Evolutionary conservation across 768 basidiomycete genomes (phyloP).

Genomic region (Mrakia frigida): DNA sequence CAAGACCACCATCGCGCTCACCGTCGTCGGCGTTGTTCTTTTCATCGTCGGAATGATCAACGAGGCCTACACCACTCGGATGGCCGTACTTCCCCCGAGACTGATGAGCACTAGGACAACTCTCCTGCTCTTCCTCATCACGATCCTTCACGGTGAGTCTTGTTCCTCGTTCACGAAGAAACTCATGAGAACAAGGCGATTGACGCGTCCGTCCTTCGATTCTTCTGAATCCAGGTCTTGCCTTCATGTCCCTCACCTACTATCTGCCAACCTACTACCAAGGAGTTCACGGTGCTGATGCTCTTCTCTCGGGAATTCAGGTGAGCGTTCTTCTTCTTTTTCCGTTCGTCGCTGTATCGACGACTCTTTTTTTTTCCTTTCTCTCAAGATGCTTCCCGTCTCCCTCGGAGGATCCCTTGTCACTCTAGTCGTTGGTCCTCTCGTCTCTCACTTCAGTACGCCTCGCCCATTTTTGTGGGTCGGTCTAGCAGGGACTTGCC

Average conservation of each 20-base stretch:
- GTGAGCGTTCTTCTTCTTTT: not conserved
- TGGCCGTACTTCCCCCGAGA: constrained; percentile 45
- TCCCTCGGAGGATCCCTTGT: constrained; percentile 37
- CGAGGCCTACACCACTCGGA: constrained; percentile 41
- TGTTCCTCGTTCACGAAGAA: not conserved
- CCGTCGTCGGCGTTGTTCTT: constrained; percentile 34
- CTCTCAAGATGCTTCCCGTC: constrained; percentile 34
- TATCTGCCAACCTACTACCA: constrained; percentile 35
- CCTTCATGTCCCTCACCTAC: constrained; percentile 35
- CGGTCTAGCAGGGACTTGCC: constrained; percentile 1
- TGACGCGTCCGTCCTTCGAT: not conserved
- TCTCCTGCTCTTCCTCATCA: constrained; percentile 32
- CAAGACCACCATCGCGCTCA: constrained; percentile 33
- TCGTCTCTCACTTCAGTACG: not conserved
- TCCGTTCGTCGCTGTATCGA: not conserved
- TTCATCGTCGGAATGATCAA: constrained; percentile 37
- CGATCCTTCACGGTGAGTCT: constrained; percentile 32
- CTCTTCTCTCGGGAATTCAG: constrained; percentile 31
- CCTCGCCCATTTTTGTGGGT: constrained; percentile 6
- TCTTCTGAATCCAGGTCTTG: not conserved
- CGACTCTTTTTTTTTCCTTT: not conserved
- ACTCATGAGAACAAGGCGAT: not conserved
- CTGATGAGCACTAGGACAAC: constrained; percentile 40
- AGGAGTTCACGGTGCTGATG: constrained; percentile 20
- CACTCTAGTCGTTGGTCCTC: constrained; percentile 25